Conservation (phyloP, 208 protist genomes). For the Crithidia fasciculata region DNA sequence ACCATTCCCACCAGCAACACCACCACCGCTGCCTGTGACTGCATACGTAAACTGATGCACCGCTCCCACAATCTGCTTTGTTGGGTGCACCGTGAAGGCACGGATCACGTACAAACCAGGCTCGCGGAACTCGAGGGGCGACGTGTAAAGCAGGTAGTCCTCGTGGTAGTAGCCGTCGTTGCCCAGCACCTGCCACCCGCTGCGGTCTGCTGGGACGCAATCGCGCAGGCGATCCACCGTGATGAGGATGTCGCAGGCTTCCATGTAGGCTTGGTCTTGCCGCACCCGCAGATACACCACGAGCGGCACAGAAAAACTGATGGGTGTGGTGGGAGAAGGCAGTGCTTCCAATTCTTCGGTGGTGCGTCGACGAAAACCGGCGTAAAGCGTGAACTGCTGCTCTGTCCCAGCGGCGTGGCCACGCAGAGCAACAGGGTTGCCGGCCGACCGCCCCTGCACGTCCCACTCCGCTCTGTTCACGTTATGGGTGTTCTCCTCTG, state of each 20-base stretch:
- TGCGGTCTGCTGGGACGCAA: constrained; percentile 9
- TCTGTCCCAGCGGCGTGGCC: neutral
- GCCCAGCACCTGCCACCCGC: constrained; percentile 41
- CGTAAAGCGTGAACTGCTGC: constrained; percentile 1
- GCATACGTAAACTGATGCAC: constrained; percentile 77
- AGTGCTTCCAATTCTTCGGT: constrained; percentile 28
- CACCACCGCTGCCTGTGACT: constrained; percentile 17
- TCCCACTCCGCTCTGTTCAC: neutral
- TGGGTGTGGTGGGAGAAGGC: constrained; percentile 11
- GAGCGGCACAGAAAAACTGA: constrained; percentile 24
- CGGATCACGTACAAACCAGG: constrained; percentile 65
- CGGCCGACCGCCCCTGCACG: neutral
- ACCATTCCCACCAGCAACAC: no score
- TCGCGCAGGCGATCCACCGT: constrained; percentile 40
- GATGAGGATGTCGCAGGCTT: constrained; percentile 57
- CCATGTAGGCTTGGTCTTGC: constrained; percentile 18
- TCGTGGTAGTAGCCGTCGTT: constrained; percentile 57
- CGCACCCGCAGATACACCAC: constrained; percentile 34
- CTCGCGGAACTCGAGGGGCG: constrained; percentile 60
- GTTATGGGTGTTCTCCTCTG: neutral
- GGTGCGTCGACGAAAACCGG: constrained; percentile 23
- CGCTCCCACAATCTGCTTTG: constrained; percentile 46
- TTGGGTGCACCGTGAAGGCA: constrained; percentile 68
- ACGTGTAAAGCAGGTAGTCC: constrained; percentile 63
- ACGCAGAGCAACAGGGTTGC: neutral